These are phyloP conservation scores for Sphagnum magellanicum DNA, from an alignment of 228 moss, liverwort and hornwort species.

Conservation along the genomic window DNA sequence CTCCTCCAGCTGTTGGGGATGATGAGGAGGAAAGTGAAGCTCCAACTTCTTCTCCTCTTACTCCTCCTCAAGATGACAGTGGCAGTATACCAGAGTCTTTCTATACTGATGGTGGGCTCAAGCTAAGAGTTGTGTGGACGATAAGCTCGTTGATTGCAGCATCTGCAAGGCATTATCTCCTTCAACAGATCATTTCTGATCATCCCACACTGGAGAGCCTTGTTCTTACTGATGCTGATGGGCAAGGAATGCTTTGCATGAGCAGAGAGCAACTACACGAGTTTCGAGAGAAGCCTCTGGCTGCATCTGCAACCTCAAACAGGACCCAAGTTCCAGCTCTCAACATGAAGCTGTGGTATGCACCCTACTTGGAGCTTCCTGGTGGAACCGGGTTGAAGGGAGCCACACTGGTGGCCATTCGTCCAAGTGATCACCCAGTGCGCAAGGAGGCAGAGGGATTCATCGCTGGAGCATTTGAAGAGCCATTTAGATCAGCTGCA, in stretches of 20 bases:
- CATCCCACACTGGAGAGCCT: constrained; percentile 80
- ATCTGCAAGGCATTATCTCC: constrained; percentile 78
- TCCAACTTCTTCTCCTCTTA: constrained; percentile 1
- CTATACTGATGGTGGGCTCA: constrained; percentile 74
- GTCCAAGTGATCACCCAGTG: constrained; percentile 66
- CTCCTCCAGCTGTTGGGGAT: constrained; percentile 8
- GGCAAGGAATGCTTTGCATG: constrained; percentile 86
- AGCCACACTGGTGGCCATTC: constrained; percentile 71
- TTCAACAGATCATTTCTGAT: constrained; percentile 83
- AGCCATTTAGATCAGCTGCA: constrained; percentile 71
- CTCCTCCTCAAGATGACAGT: constrained; percentile 50
- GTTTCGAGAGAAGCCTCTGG: constrained; percentile 70
- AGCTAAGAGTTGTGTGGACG: constrained; percentile 87
- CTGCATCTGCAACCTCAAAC: constrained; percentile 64
- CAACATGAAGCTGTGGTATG: constrained; percentile 90
- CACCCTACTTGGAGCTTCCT: constrained; percentile 68
- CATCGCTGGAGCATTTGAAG: constrained; percentile 69
- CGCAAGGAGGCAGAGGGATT: constrained; percentile 57
- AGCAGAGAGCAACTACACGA: constrained; percentile 69
- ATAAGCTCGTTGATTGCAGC: constrained; percentile 82
- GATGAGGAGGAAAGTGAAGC: constrained; percentile 29
- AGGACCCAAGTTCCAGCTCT: constrained; percentile 81
- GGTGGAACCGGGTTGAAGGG: constrained; percentile 78
- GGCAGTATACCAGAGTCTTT: constrained; percentile 77
- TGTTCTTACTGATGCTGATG: constrained; percentile 77